Conservation (phyloP, 139 green algal genomes). For the Micromonas commoda region DNA sequence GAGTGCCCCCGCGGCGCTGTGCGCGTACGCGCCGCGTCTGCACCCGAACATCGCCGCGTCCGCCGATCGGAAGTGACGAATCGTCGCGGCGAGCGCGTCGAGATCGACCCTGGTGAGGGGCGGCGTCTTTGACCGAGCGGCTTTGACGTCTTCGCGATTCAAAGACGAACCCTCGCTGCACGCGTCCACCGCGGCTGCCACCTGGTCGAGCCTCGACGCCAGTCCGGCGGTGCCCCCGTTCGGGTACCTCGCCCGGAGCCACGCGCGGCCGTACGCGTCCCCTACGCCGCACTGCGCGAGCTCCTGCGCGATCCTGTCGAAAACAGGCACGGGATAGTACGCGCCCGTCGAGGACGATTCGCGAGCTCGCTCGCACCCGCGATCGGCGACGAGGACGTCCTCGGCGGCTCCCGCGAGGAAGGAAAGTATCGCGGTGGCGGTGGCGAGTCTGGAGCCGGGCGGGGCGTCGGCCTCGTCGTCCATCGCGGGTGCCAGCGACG, state of each 20-base stretch:
- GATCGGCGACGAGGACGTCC: neutral
- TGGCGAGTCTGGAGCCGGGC: neutral
- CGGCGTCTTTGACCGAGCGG: neutral
- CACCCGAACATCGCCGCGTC: neutral
- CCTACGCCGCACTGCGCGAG: neutral
- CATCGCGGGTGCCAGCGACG: neutral
- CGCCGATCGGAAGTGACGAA: neutral
- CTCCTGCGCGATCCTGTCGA: neutral
- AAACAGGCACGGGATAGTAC: neutral
- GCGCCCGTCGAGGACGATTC: neutral
- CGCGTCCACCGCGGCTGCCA: neutral
- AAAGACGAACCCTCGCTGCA: neutral
- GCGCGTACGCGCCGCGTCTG: neutral
- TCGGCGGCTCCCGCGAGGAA: neutral
- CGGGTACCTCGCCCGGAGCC: neutral
- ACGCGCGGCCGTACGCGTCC: neutral
- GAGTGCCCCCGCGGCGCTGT: too few species aligned
- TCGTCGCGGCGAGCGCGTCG: neutral
- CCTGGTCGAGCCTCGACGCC: neutral
- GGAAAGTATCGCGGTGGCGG: neutral
- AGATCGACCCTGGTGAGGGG: neutral
- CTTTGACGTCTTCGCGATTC: too few species aligned
- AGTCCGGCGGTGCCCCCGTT: neutral
- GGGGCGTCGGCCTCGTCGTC: neutral
- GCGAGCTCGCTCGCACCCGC: neutral